Base-by-base conservation (phyloP, 805 yeast genomes). In the Lipomyces yamanashiensis region DNA sequence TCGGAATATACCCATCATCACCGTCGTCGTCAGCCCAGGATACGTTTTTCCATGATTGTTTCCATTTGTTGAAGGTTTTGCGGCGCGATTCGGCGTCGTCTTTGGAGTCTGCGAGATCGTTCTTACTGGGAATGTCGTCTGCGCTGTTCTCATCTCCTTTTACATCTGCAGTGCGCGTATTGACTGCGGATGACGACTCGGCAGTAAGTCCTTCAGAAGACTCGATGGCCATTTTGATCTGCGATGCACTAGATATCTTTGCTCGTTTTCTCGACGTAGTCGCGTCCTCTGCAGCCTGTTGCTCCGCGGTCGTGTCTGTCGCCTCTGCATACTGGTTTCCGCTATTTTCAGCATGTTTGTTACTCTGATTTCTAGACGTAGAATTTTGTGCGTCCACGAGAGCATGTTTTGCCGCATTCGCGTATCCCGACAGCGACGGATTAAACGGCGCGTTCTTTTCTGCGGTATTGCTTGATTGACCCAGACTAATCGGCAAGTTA, bases 1-100 rank as follows among this genome's bases (percentile, higher is more conserved):
- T 19, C 1, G 51, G 50, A 12, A 54, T 45, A 54, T 33, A 44
- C n/a, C 17, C 58, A 17, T 44, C 58, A 21, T 23, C 57, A 12
- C 21, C 49, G 17, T 54, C 57, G n/a, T 54, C 57, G 12, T 23
- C 28, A 5, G 28, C 57, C 49, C 57, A 41, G 10, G 49, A 28
- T 3, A 34, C 49, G 15, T 51, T 34, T 23, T 49, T 21, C 57
- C 57, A 54, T 21, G 55, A 39, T 10, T 19, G 21, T 2, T 52
- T 15, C 55, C 55, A 52, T 37, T 52, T 37, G 4, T 52, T 36
- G n/a, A 21, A 39, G 19, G 21, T 23, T 6, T 33, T 10, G 36
- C 12, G 17, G 10, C 45, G 55, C 19, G 12, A 28, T 28, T 28
- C 28, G 28, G 28, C 28, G 28, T 28, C 28, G 28, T 28, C 28